Base-by-base conservation (phyloP, 768 basidiomycete species). In the Cystofilobasidium macerans region DNA sequence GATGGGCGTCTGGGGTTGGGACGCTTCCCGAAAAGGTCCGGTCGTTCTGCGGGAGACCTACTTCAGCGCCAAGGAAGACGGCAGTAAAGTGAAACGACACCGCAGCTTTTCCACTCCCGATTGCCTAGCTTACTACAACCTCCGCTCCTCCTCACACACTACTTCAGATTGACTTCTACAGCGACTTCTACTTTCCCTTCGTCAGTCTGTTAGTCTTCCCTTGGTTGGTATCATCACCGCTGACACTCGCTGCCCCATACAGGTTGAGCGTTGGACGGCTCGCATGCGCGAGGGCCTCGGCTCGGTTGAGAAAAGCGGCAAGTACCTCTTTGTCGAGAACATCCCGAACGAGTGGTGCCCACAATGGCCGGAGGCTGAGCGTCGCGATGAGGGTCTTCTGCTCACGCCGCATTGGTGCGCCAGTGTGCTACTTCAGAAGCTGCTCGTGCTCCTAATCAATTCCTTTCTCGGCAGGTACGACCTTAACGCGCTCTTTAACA, bases 261-360 rank as follows among this genome's bases (percentile, higher is more conserved):
- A 47, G 45, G 45, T 54, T 30, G 51, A 54, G 51, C 5, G 6
- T 26, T 54, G 51, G 51, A 54, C 51, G 5, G 8, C 51, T 26
- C 51, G 51, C 16, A 4, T 54, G 51, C 51, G 51, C 28, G 28
- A 6, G 28, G 18, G 18, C 14, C 51, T 54, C 30, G 51, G 51
- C 7, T 30, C 51, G 30, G 20, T 54, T 20, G 51, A 54, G 28
- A 30, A 54, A 30, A 43, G 33, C 32, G 86, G 85, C 71, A 76
- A 87, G 45, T 68, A 73, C 62, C 75, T 86, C 0, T 88, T 94
- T 69, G 80, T 85, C 0, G 94, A 94, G 71, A 82, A 86, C 22
- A 87, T 99, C 69, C 94, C 95, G 9, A 99, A 99, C 71, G 94
- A 99, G 89, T 87, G 86, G 71, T 92, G 89, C 0, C 70, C 82